Evolutionary conservation across 768 basidiomycete species (phyloP).

Genomic region (Kwoniella sp.): DNA sequence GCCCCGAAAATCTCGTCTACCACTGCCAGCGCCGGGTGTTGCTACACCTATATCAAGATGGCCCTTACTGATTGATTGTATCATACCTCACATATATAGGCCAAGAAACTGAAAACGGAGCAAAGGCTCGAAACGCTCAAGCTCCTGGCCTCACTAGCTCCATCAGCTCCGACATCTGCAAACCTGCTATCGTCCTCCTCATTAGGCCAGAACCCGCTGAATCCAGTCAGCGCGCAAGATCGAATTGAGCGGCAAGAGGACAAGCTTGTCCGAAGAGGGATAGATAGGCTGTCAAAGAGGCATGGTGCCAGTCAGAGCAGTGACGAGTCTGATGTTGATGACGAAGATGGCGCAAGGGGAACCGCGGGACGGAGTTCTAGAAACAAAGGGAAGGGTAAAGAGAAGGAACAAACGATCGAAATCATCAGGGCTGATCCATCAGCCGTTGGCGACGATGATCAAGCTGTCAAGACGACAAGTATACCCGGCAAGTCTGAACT

Average conservation of each 20-base stretch:
- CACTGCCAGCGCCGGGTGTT: no score
- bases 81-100: no score
- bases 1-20: no score
- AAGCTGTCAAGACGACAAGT: slow-evolving; percentile 11
- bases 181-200: slow-evolving; percentile 46
- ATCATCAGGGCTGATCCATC: slow-evolving; percentile 10
- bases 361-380: slow-evolving; percentile 38
- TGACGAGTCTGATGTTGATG: slow-evolving; percentile 29
- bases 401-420: slow-evolving; percentile 40
- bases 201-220: slow-evolving; percentile 49
- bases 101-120: slow-evolving; percentile 54
- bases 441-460: slow-evolving; percentile 14
- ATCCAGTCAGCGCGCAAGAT: slow-evolving; percentile 48
- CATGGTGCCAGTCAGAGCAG: slow-evolving; percentile 29
- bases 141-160: slow-evolving; percentile 46
- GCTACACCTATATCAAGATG: no score
- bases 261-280: slow-evolving; percentile 48
- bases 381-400: slow-evolving; percentile 37
- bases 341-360: slow-evolving; percentile 42
- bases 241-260: slow-evolving; percentile 45
- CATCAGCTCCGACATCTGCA: slow-evolving; percentile 33
- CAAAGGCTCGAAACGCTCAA: slow-evolving; percentile 44
- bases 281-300: slow-evolving; percentile 31
- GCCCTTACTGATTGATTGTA: no score
- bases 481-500: slow-evolving; percentile 20